These are phyloP conservation scores for Pseudonitzschia delicatissima DNA, from an alignment of 108 stramenopile species.

Conservation along the genomic window DNA sequence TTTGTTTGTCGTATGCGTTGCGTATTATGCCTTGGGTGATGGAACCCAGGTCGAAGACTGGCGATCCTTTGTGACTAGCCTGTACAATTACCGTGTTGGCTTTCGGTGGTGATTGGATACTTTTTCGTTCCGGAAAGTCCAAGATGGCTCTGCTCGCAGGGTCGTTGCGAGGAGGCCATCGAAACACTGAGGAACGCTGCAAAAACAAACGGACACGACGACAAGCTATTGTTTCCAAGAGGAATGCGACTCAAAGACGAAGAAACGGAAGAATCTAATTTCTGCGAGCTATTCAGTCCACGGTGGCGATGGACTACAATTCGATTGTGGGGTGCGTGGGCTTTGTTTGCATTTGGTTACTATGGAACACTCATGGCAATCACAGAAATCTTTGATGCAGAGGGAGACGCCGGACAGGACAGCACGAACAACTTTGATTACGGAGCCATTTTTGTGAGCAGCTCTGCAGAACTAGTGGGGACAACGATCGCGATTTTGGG, in stretches of 20 bases:
- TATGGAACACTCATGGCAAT: conserved; percentile 65
- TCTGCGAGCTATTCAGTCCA: conserved; percentile 36
- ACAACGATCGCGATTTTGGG: conserved; percentile 52
- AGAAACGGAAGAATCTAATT: conserved; percentile 35
- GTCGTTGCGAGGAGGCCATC: conserved; percentile 64
- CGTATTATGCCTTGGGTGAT: conserved; percentile 49
- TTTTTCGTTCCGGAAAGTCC: conserved; percentile 78
- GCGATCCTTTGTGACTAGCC: conserved; percentile 60
- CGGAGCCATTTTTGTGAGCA: conserved; percentile 59
- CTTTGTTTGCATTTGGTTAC: conserved; percentile 64
- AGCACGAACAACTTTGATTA: conserved; percentile 53
- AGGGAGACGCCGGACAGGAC: not conserved
- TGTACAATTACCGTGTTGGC: conserved; percentile 62
- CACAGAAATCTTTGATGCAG: conserved; percentile 61
- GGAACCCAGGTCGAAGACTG: conserved; percentile 36
- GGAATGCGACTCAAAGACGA: conserved; percentile 38
- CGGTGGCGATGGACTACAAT: conserved; percentile 43
- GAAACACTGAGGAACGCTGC: conserved; percentile 55
- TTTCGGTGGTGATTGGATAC: conserved; percentile 55
- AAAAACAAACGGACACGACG: conserved; percentile 36
- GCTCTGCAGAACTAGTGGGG: conserved; percentile 67
- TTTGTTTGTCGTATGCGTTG: conserved; percentile 60
- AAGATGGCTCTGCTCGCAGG: conserved; percentile 63
- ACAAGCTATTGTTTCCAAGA: conserved; percentile 35
- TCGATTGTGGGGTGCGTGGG: conserved; percentile 56